A percentile compares a stretch with the other conserved stretches of the same genome.
phyloP scores from a whole-genome alignment of 495 filamentous ascomycete genomes.

The Cairneyella variabilis region DNA sequence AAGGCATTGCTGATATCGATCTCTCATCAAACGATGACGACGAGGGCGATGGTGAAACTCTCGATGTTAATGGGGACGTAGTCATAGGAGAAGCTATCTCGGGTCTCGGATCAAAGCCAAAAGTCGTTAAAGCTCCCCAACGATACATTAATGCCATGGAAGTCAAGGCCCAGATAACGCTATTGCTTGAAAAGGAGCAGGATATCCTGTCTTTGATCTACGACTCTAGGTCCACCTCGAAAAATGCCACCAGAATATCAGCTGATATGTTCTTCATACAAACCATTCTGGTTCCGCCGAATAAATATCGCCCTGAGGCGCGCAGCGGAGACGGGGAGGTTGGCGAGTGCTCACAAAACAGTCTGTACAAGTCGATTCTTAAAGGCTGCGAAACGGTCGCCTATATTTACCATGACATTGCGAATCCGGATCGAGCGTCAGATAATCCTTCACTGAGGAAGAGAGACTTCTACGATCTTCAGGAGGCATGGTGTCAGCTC shows the following conservation, averaged over 20 bases:
- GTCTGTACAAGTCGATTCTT: constrained; percentile 75
- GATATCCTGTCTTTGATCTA: constrained; percentile 81
- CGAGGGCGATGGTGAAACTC: constrained; percentile 41
- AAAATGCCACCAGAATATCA: constrained; percentile 45
- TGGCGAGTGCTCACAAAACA: constrained; percentile 82
- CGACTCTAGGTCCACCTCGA: constrained; percentile 58
- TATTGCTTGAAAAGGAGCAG: constrained; percentile 82
- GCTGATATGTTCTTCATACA: constrained; percentile 94
- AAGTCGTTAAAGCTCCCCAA: constrained; percentile 39
- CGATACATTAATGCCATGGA: constrained; percentile 71
- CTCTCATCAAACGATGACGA: constrained; percentile 43
- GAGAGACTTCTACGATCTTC: constrained; percentile 56
- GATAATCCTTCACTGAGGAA: constrained; percentile 26
- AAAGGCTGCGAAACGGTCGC: constrained; percentile 64
- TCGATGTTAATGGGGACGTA: constrained; percentile 48
- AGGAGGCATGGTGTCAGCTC: constrained; percentile 71
- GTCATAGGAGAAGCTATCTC: constrained; percentile 41
- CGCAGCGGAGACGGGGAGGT: constrained; percentile 71
- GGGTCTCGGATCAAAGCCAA: constrained; percentile 25
- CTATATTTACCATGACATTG: constrained; percentile 70
- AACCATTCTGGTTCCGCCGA: constrained; percentile 81
- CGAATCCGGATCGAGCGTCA: constrained; percentile 34
- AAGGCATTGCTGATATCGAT: constrained; percentile 68
- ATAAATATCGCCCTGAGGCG: constrained; percentile 88
- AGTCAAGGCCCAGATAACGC: constrained; percentile 66